Evolutionary conservation across 2,329 filamentous ascomycete species (phyloP).

Genomic region (Podosphaera aphanis): DNA sequence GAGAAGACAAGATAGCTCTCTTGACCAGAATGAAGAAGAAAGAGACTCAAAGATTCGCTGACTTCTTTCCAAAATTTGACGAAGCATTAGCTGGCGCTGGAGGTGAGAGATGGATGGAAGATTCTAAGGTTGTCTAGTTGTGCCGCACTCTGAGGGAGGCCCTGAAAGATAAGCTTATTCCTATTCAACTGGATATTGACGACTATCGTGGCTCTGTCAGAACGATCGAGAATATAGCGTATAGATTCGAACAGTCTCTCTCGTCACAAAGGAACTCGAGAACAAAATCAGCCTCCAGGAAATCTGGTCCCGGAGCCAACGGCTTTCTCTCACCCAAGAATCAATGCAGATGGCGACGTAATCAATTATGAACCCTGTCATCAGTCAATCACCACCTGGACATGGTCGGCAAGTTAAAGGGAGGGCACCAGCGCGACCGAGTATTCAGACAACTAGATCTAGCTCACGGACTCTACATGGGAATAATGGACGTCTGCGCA

Average conservation of each 20-base stretch:
- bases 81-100: neutral
- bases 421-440: too few species aligned
- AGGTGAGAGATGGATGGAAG: neutral
- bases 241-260: neutral
- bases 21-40: neutral
- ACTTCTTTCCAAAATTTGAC: neutral
- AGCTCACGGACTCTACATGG: too few species aligned
- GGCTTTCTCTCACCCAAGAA: neutral
- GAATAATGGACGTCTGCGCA: too few species aligned
- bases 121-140: neutral
- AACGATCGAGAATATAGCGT: neutral
- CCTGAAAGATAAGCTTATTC: neutral
- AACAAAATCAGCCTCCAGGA: too few species aligned
- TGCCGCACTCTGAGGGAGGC: neutral
- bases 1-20: neutral
- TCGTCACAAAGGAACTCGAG: neutral
- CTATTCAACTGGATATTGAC: neutral
- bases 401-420: neutral
- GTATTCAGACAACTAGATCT: too few species aligned
- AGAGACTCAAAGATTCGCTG: neutral
- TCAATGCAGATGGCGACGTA: neutral
- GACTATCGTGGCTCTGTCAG: neutral
- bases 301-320: too few species aligned
- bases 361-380: neutral
- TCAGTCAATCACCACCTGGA: neutral